A percentile compares a stretch with the other conserved stretches of the same genome.
These are phyloP conservation scores for Moesziomyces sp. DNA, from an alignment of 1,284 basidiomycete species.

Conservation along the genomic window DNA sequence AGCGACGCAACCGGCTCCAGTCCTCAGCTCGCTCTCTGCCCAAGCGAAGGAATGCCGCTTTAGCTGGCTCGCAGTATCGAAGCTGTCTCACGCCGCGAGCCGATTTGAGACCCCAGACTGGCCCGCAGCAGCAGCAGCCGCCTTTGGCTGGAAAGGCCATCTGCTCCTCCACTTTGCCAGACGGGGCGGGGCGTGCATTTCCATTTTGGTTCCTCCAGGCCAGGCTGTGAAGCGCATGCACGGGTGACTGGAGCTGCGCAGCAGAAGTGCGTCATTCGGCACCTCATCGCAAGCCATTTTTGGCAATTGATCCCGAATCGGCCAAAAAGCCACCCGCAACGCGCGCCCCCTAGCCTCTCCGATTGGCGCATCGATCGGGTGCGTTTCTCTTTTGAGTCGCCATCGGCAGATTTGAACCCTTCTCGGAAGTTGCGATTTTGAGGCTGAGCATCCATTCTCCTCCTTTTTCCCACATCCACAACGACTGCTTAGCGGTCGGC, in stretches of 20 bases:
- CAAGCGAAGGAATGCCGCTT: background rate
- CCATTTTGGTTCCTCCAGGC: background rate
- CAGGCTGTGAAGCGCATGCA: background rate
- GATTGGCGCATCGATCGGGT: constrained; percentile 3
- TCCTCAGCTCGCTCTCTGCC: no score
- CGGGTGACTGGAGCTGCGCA: constrained; percentile 2
- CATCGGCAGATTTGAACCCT: constrained; percentile 5
- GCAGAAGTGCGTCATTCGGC: constrained; percentile 38
- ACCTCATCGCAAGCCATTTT: constrained; percentile 15
- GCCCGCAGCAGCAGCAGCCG: no score
- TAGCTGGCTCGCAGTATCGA: no score
- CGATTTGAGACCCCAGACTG: no score
- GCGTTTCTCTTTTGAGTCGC: background rate
- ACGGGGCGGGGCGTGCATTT: background rate
- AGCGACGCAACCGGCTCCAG: background rate
- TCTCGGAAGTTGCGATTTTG: background rate
- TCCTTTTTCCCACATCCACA: background rate
- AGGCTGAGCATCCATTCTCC: background rate
- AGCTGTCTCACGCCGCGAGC: no score
- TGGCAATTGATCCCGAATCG: background rate
- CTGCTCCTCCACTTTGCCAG: no score
- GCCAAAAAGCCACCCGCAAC: background rate
- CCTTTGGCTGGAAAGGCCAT: no score
- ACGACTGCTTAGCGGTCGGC: no score
- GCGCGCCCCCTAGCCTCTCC: background rate